Conservation (phyloP, 129 eudicot species). For the Smallanthus sonchifolius region DNA sequence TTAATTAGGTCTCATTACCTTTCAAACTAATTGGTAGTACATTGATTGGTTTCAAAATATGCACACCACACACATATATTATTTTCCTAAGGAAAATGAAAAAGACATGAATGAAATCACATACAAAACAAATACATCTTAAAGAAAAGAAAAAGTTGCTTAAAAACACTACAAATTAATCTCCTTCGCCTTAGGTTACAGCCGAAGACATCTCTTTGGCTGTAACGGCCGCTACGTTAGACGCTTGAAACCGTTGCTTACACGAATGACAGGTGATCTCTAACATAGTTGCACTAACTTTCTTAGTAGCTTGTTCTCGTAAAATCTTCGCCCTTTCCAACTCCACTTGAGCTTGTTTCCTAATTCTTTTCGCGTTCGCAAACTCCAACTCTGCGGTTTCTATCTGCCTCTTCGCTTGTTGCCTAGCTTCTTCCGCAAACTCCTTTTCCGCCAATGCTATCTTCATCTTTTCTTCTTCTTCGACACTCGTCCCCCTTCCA, state of each 20-base stretch:
- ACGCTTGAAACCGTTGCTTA: slow-evolving; percentile 45
- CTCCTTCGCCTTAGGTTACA: slow-evolving; percentile 39
- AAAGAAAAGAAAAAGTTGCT: neutral
- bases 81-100: slow-evolving; percentile 1
- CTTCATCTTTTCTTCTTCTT: slow-evolving; percentile 41
- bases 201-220: slow-evolving; percentile 38
- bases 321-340: slow-evolving; percentile 55
- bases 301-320: slow-evolving; percentile 53
- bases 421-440: slow-evolving; percentile 67
- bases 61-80: slow-evolving; percentile 17
- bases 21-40: neutral
- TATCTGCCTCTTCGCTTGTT: slow-evolving; percentile 62
- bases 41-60: slow-evolving; percentile 11
- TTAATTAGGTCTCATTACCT: neutral
- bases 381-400: slow-evolving; percentile 75
- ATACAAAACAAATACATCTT: slow-evolving; percentile 26
- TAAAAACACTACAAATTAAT: neutral
- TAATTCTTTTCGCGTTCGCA: slow-evolving; percentile 65
- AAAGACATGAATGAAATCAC: slow-evolving; percentile 19
- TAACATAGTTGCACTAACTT: slow-evolving; percentile 47
- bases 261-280: slow-evolving; percentile 82
- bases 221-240: slow-evolving; percentile 15
- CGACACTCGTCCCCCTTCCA: slow-evolving; percentile 12
- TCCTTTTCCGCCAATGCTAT: slow-evolving; percentile 54
- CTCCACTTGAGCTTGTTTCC: slow-evolving; percentile 79